A percentile compares a stretch with the other conserved stretches of the same genome.
phyloP scores from a whole-genome alignment of 495 filamentous ascomycete genomes.

The Thermothielavioides terrestris region DNA sequence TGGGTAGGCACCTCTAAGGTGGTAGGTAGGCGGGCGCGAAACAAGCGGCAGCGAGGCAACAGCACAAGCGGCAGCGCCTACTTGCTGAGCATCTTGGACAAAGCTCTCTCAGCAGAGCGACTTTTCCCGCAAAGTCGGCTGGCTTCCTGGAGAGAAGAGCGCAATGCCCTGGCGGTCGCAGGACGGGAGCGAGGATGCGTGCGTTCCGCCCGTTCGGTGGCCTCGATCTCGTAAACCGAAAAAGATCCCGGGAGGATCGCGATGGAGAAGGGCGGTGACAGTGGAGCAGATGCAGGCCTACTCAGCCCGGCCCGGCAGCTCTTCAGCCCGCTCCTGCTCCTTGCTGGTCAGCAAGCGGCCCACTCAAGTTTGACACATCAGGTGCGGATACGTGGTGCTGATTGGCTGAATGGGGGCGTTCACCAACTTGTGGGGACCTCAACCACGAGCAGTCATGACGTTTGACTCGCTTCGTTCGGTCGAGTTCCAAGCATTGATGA shows the following conservation, averaged over 20 bases:
- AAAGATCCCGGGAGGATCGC: neutral
- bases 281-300: too few relatives aligned
- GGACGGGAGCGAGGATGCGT: neutral
- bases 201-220: neutral
- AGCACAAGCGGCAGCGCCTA: constrained; percentile 10
- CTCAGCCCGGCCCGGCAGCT: too few relatives aligned
- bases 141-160: neutral
- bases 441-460: too few relatives aligned
- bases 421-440: too few relatives aligned
- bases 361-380: too few relatives aligned
- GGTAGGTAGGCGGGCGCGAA: neutral
- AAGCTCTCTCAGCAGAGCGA: neutral
- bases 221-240: constrained; percentile 2
- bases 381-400: too few relatives aligned
- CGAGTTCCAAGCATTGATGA: too few relatives aligned
- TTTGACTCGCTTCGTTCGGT: too few relatives aligned
- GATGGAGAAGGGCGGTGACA: neutral
- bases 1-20: too few relatives aligned
- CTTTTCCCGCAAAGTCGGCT: neutral
- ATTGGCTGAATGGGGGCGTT: too few relatives aligned
- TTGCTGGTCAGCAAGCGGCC: neutral
- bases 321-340: too few relatives aligned
- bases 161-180: neutral
- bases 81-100: constrained; percentile 16
- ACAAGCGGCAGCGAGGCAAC: neutral